Evolutionary conservation across 1,284 basidiomycete genomes (phyloP).

Genomic region (Stygiomarasmius scandens): DNA sequence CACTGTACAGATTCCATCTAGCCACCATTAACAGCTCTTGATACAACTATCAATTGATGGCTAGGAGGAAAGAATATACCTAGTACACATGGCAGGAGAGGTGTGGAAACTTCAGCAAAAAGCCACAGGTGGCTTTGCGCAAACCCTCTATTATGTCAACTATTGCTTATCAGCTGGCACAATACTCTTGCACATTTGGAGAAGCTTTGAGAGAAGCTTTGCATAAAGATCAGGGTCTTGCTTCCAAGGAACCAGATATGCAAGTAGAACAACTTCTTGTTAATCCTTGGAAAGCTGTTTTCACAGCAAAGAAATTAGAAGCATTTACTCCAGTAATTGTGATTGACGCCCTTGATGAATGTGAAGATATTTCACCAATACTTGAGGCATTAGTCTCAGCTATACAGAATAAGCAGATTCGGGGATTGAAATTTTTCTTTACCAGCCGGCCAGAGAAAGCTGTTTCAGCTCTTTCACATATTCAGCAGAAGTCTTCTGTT

Average conservation of each 20-base stretch:
- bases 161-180: slow-evolving; percentile 1
- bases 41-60: too few species aligned
- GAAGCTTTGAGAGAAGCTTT: background rate
- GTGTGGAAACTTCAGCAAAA: too few species aligned
- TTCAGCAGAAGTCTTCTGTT: background rate
- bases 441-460: background rate
- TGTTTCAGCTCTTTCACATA: background rate
- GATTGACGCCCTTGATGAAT: slow-evolving; percentile 7
- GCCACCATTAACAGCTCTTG: too few species aligned
- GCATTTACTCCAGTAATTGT: background rate
- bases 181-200: slow-evolving; percentile 1
- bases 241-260: background rate
- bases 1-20: too few species aligned
- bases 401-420: background rate
- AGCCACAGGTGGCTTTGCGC: too few species aligned
- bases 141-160: background rate
- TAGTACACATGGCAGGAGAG: too few species aligned
- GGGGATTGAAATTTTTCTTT: slow-evolving; percentile 1
- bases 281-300: background rate
- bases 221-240: background rate
- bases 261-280: background rate
- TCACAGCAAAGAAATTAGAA: background rate
- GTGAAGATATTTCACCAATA: background rate
- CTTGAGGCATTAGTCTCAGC: background rate
- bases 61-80: too few species aligned